Evolutionary conservation across 805 yeast species (phyloP).

Genomic region (Metschnikowia matae): DNA sequence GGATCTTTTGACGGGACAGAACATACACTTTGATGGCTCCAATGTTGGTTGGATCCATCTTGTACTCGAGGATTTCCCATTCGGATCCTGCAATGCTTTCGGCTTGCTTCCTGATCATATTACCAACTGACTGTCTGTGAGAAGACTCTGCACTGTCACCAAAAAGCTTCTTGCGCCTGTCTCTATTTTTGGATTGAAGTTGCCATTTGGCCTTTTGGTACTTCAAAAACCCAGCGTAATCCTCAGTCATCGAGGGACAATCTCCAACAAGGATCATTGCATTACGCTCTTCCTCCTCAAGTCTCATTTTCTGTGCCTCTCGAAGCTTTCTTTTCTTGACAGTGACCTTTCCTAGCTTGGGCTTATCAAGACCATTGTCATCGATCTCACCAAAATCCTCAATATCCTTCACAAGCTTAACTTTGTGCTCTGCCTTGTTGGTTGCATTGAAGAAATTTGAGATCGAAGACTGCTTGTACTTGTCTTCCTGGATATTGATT

Average conservation of each 20-base stretch:
- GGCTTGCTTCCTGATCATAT: constrained; percentile 71
- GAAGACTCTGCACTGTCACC: constrained; percentile 58
- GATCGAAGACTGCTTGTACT: constrained; percentile 66
- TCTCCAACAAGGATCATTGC: constrained; percentile 46
- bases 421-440: constrained; percentile 34
- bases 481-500: constrained; percentile 58
- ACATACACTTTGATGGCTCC: constrained; percentile 80
- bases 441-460: constrained; percentile 51
- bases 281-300: constrained; percentile 45
- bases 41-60: constrained; percentile 47
- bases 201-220: constrained; percentile 90
- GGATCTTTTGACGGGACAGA: constrained; percentile 66
- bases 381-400: constrained; percentile 60
- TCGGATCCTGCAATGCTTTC: constrained; percentile 69
- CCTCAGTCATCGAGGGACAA: constrained; percentile 65
- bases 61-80: constrained; percentile 84
- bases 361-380: constrained; percentile 20
- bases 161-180: constrained; percentile 70
- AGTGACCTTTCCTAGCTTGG: constrained; percentile 44
- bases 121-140: constrained; percentile 59
- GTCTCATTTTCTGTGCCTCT: constrained; percentile 15
- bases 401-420: constrained; percentile 51
- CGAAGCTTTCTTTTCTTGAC: constrained; percentile 42
- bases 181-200: constrained; percentile 65
- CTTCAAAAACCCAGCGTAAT: constrained; percentile 62